Evolutionary conservation across 2,329 filamentous ascomycete species (phyloP).

Genomic region (Diaporthe amygdali): DNA sequence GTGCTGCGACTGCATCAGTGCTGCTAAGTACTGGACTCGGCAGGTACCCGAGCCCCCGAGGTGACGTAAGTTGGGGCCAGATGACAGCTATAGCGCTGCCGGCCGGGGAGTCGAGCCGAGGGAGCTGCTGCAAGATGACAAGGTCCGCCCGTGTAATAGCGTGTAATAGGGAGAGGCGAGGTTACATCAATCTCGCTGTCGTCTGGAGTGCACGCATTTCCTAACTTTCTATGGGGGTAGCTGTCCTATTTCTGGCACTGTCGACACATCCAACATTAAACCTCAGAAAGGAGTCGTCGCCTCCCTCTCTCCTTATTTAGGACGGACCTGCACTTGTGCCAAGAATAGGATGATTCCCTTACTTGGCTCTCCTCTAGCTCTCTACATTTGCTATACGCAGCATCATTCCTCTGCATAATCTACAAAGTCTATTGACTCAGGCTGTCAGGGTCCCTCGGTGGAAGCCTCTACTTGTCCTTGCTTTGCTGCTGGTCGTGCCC

Average conservation of each 20-base stretch:
- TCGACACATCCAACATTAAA: neutral
- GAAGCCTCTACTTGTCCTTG: neutral
- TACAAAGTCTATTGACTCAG: neutral
- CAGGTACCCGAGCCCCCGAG: neutral
- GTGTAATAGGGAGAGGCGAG: conserved; percentile 9
- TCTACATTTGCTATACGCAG: neutral
- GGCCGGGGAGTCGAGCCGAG: neutral
- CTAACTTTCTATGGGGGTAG: neutral
- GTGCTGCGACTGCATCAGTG: neutral
- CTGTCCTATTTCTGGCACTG: conserved; percentile 14
- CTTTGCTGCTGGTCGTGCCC: neutral
- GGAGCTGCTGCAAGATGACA: neutral
- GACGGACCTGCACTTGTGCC: neutral
- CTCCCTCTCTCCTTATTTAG: neutral
- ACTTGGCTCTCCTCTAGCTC: neutral
- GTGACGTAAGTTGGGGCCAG: conserved; percentile 4
- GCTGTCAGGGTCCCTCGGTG: neutral
- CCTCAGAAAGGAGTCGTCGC: neutral
- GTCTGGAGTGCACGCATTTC: neutral
- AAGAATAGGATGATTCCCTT: neutral
- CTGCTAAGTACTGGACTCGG: neutral
- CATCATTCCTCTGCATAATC: neutral
- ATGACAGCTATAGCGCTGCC: conserved; percentile 6
- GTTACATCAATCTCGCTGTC: conserved; percentile 20
- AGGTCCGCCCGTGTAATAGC: neutral